Base-by-base conservation (phyloP, 148 eudicot genomes). In the Fagopyrum homotropicum region DNA sequence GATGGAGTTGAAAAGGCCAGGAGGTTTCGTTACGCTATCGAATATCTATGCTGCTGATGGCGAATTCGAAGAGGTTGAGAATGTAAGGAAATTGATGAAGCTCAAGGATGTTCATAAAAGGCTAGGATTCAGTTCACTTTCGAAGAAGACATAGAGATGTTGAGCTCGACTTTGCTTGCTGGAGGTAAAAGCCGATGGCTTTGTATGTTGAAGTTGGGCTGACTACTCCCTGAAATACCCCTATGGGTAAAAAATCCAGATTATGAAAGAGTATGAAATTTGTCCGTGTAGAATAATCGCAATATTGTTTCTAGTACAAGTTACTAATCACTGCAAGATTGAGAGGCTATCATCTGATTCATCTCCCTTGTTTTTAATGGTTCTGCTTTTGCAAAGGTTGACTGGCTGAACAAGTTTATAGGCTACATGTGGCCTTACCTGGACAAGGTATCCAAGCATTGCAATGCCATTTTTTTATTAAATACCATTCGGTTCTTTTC, bases 181-280 rank as follows among this genome's bases (percentile, higher is more conserved):
- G 40, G 40, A 35, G 40, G 40, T 35, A 35, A 35, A 35, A 35
- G 40, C 40, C 3, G 40, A 35, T 35, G 40, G 40, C 40, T 35
- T 35, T 35, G 40, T 35, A 35, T 35, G 40, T 35, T 35, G 40
- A 35, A 35, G 40, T 35, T 35, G 2, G 40, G 40, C 40, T 35
- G 60, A 74, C 69, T 91, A 78, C 89, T 93, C 79, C 87, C 89
- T 78, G 98, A 93, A 84, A 93, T 91, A 82, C 98, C 98, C 22
- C 79, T 78, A 29, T 93, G 97, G 98, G 93, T 93, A 75, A 93
- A 93, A 77, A 86, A 85, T 75, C 98, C 98, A 49, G 98, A 93
- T 69, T 91, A 82, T 85, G 97, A 93, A 9, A 91, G 98, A 74
- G 98, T 93, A 88, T 63, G 97, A 73, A 69, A 56, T 15, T 63